Evolutionary conservation across 305 asterid genomes (phyloP).

Genomic region (Fraxinus dipetala): DNA sequence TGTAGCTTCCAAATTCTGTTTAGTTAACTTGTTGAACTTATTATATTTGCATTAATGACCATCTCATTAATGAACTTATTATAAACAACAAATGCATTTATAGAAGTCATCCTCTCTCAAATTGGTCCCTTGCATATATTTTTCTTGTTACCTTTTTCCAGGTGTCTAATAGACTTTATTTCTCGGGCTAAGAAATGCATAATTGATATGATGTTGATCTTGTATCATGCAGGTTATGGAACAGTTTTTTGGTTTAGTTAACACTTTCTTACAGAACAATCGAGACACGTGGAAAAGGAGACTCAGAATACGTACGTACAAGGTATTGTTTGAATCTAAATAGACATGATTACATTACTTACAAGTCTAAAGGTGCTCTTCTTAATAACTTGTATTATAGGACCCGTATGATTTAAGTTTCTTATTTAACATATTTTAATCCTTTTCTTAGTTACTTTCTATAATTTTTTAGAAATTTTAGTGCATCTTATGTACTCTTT

Average conservation of each 20-base stretch:
- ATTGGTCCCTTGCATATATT: not conserved
- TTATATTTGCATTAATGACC: conserved; percentile 9
- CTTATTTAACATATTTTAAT: not conserved
- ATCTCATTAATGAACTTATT: not conserved
- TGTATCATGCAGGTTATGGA: conserved; percentile 80
- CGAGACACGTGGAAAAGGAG: conserved; percentile 86
- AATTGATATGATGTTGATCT: conserved; percentile 14
- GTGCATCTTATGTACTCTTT: conserved; percentile 5
- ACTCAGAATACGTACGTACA: conserved; percentile 87
- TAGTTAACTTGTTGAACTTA: conserved; percentile 4
- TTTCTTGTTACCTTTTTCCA: conserved; percentile 11
- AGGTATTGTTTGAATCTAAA: conserved; percentile 45
- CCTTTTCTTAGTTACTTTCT: not conserved
- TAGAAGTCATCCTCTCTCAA: conserved; percentile 1
- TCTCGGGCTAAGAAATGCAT: conserved; percentile 1
- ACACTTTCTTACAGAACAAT: conserved; percentile 88
- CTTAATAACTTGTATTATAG: not conserved
- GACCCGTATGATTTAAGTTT: not conserved
- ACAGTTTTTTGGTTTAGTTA: conserved; percentile 89
- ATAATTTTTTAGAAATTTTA: not conserved
- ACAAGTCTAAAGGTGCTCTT: conserved; percentile 14
- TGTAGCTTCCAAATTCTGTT: conserved; percentile 9
- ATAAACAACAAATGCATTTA: not conserved
- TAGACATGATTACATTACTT: conserved; percentile 15
- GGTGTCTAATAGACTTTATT: not conserved